Base-by-base conservation (phyloP, 2,329 filamentous ascomycete species). In the Zasmidium angulare region DNA sequence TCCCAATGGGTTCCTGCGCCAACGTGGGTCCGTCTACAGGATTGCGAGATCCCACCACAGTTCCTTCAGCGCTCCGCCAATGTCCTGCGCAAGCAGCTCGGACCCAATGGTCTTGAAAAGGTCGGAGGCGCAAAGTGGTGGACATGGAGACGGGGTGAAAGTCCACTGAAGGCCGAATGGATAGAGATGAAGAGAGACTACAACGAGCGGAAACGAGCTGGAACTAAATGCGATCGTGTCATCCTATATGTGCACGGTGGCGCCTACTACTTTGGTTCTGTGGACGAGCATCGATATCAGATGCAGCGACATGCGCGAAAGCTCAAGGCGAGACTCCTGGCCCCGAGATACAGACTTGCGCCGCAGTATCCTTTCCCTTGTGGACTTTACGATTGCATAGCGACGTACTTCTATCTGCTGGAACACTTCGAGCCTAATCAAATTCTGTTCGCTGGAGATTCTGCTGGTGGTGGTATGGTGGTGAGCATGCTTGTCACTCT, bases 271-370 rank as follows among this genome's bases (percentile, higher is more conserved):
- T 98, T 99, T 73, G 93, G 95, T 14, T 96, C 91, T 68, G 88
- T 97, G 40, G 93, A 97, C 71, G 93, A 96, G 75, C 95, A 98
- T 78, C 87, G 95, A n/a, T 98, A 98, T 77, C 93, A 98, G 81
- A 87, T 99, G 82, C 95, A 99, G 76, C 84, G 93, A 51, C 93
- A 98, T 81, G 95, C 95, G 24, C 84, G 95, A 55, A 98, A 98
- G 77, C 82, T 99, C 61, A 92, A 95, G 75, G 93, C 92, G 19
- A 84, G 92, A 56, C 89, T 97, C 7, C 86, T 98, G 74, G 92
- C 93, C 66, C 82, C 93, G 3, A 82, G 86, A 62, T 99, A 98
- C 75, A 86, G 95, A 46, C 82, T 99, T 26, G 86, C 95, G 4
- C 95, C 93, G 1, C 93, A 98, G 72, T 99, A 93, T 61, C 95